phyloP scores from a whole-genome alignment of 345 rosid species.

The Cardamine resedifolia region DNA sequence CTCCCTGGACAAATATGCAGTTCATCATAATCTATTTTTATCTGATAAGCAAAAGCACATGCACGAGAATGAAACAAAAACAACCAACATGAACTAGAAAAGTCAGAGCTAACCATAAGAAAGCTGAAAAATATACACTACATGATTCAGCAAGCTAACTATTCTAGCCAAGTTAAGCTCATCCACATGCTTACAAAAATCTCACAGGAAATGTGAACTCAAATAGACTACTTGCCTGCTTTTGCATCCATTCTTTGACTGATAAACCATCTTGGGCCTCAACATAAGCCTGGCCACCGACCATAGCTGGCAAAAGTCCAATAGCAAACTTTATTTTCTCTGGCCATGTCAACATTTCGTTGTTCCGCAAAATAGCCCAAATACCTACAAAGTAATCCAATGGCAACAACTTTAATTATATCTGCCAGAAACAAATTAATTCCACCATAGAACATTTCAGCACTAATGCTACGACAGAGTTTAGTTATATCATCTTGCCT shows the following conservation, averaged over 20 bases:
- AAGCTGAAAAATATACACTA: neutral
- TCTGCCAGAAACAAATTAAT: neutral
- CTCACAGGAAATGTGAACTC: neutral
- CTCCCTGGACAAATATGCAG: slow-evolving; percentile 45
- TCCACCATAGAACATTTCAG: neutral
- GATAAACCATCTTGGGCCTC: slow-evolving; percentile 90
- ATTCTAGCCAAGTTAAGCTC: neutral
- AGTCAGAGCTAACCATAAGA: neutral
- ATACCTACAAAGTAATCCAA: slow-evolving; percentile 56
- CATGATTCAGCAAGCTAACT: neutral
- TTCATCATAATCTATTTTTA: slow-evolving; percentile 7
- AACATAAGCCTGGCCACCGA: slow-evolving; percentile 91
- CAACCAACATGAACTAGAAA: neutral
- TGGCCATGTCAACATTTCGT: slow-evolving; percentile 96
- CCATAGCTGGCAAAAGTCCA: slow-evolving; percentile 91
- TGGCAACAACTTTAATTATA: neutral
- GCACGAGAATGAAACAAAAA: neutral
- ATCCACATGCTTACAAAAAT: neutral
- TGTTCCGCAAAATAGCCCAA: slow-evolving; percentile 86
- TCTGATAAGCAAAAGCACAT: neutral
- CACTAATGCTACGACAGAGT: neutral
- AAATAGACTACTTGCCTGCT: slow-evolving; percentile 54
- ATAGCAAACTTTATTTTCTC: slow-evolving; percentile 95
- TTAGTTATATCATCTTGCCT: neutral
- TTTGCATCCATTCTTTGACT: slow-evolving; percentile 87